A percentile compares a stretch with the other conserved stretches of the same genome.
phyloP scores from a whole-genome alignment of 2,329 filamentous ascomycete genomes.

The Colletotrichum endophyticum region DNA sequence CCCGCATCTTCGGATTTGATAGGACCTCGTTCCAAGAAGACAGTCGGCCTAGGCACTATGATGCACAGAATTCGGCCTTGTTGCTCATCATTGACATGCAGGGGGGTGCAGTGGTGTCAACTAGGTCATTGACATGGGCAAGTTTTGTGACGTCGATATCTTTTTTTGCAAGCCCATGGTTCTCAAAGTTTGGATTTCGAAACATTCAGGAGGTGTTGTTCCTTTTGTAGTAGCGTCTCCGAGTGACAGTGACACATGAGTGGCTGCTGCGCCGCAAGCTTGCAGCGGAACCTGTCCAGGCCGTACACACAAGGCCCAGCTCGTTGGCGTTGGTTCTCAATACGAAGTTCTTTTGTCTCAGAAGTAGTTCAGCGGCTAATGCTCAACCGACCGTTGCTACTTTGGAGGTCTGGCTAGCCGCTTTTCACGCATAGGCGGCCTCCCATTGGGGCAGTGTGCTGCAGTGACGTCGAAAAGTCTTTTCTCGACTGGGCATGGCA shows the following conservation, averaged over 20 bases:
- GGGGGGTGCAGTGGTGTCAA: neutral
- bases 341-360: neutral
- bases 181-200: neutral
- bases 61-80: neutral
- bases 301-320: neutral
- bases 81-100: neutral
- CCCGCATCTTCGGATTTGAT: fast-evolving
- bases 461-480: neutral
- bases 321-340: neutral
- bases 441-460: neutral
- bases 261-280: neutral
- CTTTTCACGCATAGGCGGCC: neutral
- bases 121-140: neutral
- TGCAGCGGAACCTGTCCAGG: neutral
- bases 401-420: neutral
- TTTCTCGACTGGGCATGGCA: too few relatives aligned
- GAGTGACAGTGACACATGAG: fast-evolving
- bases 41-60: neutral
- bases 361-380: neutral
- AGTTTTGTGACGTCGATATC: fast-evolving
- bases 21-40: neutral
- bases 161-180: neutral
- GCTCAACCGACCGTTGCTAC: fast-evolving
- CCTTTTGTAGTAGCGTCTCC: neutral
- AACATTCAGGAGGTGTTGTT: neutral